These are phyloP conservation scores for Chimonanthus praecox DNA, from an alignment of 164 flowering plant species.

Conservation along the genomic window DNA sequence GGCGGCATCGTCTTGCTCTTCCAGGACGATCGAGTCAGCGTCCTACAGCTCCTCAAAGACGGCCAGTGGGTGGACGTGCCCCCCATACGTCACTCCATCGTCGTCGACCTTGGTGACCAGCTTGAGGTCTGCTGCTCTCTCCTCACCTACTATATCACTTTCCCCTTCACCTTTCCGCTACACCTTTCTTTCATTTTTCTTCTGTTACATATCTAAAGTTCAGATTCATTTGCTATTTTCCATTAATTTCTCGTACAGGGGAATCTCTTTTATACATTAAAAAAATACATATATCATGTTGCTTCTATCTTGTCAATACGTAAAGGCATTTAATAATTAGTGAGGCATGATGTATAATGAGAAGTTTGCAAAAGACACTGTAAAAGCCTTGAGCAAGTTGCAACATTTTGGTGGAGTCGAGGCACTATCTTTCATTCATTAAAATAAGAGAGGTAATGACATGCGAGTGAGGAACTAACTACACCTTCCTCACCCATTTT, in stretches of 20 bases:
- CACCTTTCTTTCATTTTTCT: neutral
- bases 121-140: constrained; percentile 48
- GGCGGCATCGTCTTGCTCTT: constrained; percentile 85
- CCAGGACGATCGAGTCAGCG: constrained; percentile 82
- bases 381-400: too few species aligned
- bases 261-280: neutral
- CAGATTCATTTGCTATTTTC: too few species aligned
- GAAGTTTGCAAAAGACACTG: too few species aligned
- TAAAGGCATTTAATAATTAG: too few species aligned
- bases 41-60: constrained; percentile 89
- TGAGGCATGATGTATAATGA: too few species aligned
- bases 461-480: too few species aligned
- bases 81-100: constrained; percentile 87
- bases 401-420: too few species aligned
- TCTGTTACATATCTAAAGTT: neutral
- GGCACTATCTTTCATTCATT: too few species aligned
- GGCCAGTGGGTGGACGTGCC: constrained; percentile 92
- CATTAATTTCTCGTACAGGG: neutral
- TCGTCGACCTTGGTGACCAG: constrained; percentile 87
- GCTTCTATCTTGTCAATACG: neutral
- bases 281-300: too few species aligned
- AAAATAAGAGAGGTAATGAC: too few species aligned
- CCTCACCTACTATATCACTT: neutral
- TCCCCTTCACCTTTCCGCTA: neutral
- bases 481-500: too few species aligned